Evolutionary conservation across 2,329 filamentous ascomycete species (phyloP), one percentile per base, ranked within the genome.

Genomic region (Lasiodiplodia sp.): DNA sequence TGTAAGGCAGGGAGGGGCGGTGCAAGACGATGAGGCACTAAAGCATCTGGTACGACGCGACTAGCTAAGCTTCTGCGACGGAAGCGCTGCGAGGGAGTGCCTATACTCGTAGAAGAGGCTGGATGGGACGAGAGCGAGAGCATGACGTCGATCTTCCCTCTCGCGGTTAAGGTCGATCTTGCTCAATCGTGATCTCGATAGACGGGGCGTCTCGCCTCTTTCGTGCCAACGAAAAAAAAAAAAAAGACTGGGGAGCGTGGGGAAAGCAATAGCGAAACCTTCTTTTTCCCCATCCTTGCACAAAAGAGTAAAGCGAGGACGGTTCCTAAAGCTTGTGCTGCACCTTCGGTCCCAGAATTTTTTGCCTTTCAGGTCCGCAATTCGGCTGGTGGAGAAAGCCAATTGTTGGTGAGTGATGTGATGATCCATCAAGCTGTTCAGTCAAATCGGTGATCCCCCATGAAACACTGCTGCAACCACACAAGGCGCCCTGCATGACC

Each of bases 401-500:
- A 44, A 21, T 21, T n/a, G 18, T 11, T 11, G 40, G 16, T 12
- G 5, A n/a, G 18, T 5, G n/a, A 44, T 44, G 44, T n/a, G 44
- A 21, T 47, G 44, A 21, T 47, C 18, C 5, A 47, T 47, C 28
- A 40, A 40, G 14, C 38, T 44, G 31, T 10, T 34, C 31, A 34
- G 8, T 44, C 14, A 44, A 18, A 44, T 44, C 40, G 44, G 18
- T 21, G 44, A 47, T 47, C 8, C 18, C 18, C 18, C 18, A 47
- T 47, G 44, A 47, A 47, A 47, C 44, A 47, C n/a, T 4, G 12
- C 44, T 47, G 11, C 44, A 47, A 47, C 44, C 12, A 18, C 25
- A 23, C 51, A 53, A 53, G 51, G 51, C 51, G 16, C 12, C 51
- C 51, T 53, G 51, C 51, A 53, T 53, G 21, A 52, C 11, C 25